phyloP scores from a whole-genome alignment of 352 stramenopile genomes.

The Phytophthora cryptogea region DNA sequence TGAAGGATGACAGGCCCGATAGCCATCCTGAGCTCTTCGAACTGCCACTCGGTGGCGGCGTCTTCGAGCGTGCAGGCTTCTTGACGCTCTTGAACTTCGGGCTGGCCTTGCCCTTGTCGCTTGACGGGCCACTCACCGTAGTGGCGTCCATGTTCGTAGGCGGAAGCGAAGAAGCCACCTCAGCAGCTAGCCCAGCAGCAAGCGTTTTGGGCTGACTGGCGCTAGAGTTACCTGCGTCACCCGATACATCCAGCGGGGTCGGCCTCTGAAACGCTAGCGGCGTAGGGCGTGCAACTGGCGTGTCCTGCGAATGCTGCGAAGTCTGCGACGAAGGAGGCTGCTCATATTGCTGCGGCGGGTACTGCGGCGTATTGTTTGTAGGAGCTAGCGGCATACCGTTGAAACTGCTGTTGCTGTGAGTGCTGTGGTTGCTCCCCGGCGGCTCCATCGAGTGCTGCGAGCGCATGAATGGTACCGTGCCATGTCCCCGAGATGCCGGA shows the following conservation, averaged over 20 bases:
- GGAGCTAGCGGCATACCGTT: conserved; percentile 15
- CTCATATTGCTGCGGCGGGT: conserved; percentile 17
- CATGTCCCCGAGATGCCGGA: conserved; percentile 17
- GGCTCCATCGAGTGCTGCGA: conserved; percentile 38
- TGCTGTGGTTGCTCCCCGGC: conserved; percentile 42
- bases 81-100: conserved; percentile 70
- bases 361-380: conserved; percentile 15
- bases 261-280: conserved; percentile 20
- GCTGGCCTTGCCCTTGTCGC: conserved; percentile 74
- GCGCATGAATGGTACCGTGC: conserved; percentile 16
- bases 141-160: conserved; percentile 14
- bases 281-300: conserved; percentile 7
- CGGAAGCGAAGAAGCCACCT: conserved; percentile 27
- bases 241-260: conserved; percentile 12
- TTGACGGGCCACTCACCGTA: conserved; percentile 50
- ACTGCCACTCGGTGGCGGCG: conserved; percentile 69
- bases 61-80: conserved; percentile 75
- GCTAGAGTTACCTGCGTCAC: conserved; percentile 3
- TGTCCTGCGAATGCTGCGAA: conserved; percentile 28
- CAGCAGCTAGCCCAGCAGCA: conserved; percentile 9
- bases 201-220: conserved; percentile 27
- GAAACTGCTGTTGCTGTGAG: conserved; percentile 30
- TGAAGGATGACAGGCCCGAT: conserved; percentile 64
- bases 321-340: conserved; percentile 28
- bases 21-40: conserved; percentile 68